Conservation (phyloP, 257 asterid species). For the Salvia rosmarinus region DNA sequence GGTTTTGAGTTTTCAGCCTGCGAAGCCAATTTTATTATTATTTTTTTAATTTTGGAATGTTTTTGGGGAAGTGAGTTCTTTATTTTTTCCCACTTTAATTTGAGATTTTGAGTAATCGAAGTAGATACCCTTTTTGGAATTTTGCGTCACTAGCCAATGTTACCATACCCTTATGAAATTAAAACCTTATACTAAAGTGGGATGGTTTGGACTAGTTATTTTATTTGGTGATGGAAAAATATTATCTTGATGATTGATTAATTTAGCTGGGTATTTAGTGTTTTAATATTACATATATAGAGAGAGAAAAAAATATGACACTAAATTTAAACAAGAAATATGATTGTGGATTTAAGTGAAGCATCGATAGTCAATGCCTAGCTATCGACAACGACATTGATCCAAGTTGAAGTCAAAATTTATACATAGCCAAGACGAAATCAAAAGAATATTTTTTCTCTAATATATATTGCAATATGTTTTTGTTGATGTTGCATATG, state of each 20-base stretch:
- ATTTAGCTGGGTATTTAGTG: too few species aligned
- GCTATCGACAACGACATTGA: too few species aligned
- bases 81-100: slow-evolving; percentile 16
- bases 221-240: background rate
- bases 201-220: background rate
- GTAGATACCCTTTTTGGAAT: background rate
- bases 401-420: too few species aligned
- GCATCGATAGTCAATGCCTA: too few species aligned
- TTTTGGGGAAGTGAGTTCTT: slow-evolving; percentile 39
- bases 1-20: slow-evolving; percentile 48
- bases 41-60: slow-evolving; percentile 47
- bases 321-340: too few species aligned
- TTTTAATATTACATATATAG: too few species aligned
- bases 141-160: background rate
- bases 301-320: too few species aligned
- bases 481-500: too few species aligned
- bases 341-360: too few species aligned
- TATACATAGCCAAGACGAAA: too few species aligned
- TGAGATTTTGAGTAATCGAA: background rate
- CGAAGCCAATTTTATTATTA: background rate
- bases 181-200: background rate
- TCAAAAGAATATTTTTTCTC: too few species aligned
- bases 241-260: background rate
- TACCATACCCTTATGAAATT: background rate
- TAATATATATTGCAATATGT: too few species aligned